phyloP scores from a whole-genome alignment of 148 eudicot species.

The Rheum nobile region DNA sequence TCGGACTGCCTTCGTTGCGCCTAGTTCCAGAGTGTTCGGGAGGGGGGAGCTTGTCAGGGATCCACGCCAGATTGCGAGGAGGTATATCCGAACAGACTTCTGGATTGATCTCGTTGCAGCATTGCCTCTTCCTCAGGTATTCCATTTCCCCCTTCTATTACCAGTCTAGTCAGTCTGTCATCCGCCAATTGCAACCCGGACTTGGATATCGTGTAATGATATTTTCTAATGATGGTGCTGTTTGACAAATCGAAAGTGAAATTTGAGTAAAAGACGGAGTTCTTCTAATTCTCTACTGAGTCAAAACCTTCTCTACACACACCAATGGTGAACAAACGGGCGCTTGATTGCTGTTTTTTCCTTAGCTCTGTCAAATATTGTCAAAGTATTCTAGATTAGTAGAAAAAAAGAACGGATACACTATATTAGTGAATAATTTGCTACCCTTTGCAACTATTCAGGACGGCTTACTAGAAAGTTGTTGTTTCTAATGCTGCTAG shows the following conservation, averaged over 20 bases:
- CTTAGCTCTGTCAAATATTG: background rate
- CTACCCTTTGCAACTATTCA: background rate
- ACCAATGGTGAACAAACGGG: background rate
- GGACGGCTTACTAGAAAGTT: background rate
- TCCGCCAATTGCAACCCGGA: background rate
- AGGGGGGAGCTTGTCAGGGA: conserved; percentile 77
- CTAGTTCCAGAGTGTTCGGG: conserved; percentile 75
- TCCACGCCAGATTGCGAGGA: conserved; percentile 30
- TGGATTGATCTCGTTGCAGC: conserved; percentile 59
- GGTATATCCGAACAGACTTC: conserved; percentile 58
- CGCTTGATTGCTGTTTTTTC: background rate
- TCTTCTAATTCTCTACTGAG: background rate
- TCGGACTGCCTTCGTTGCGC: conserved; percentile 74
- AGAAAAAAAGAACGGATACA: too few species aligned
- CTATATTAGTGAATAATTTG: background rate
- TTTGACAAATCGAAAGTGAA: too few species aligned
- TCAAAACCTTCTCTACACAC: background rate
- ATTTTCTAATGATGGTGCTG: too few species aligned
- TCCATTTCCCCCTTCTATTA: background rate
- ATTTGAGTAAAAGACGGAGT: background rate
- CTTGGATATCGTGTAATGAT: too few species aligned
- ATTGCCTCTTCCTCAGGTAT: conserved; percentile 73
- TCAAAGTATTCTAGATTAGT: background rate
- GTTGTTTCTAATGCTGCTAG: background rate
- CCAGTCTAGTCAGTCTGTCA: background rate